A percentile compares a stretch with the other conserved stretches of the same genome.
Conservation (phyloP, 805 yeast genomes). For the Wickerhamomyces mucosus region DNA sequence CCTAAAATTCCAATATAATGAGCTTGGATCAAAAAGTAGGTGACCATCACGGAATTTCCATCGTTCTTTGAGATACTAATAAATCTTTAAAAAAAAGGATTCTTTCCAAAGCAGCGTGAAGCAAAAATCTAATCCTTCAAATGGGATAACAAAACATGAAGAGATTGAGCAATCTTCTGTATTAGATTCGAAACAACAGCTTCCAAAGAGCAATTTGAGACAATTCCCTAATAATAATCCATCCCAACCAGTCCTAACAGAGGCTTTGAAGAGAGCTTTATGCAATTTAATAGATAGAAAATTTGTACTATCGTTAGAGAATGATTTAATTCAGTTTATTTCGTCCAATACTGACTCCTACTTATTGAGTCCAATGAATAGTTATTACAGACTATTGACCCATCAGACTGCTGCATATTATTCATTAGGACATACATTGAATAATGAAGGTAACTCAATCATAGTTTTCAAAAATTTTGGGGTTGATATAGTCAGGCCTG, state of each 20-base stretch:
- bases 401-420: conserved; percentile 68
- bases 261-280: conserved; percentile 30
- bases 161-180: no score
- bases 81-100: no score
- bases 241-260: conserved; percentile 5
- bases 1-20: no score
- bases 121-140: no score
- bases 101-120: no score
- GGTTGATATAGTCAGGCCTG: conserved; percentile 11
- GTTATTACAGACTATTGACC: conserved; percentile 56
- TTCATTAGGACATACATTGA: conserved; percentile 46
- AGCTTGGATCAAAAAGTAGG: no score
- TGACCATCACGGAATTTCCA: no score
- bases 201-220: no score
- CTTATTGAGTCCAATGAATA: conserved; percentile 42
- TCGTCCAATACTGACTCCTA: conserved; percentile 28
- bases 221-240: no score
- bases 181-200: no score
- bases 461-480: conserved; percentile 29
- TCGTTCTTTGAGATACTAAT: no score
- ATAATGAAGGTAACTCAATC: conserved; percentile 38
- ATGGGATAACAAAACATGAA: no score
- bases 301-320: conserved; percentile 41
- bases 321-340: conserved; percentile 36
- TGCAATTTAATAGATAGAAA: conserved; percentile 36